These are phyloP conservation scores for Penicillium janthinellum DNA, from an alignment of 2,329 filamentous ascomycete genomes.

Conservation along the genomic window DNA sequence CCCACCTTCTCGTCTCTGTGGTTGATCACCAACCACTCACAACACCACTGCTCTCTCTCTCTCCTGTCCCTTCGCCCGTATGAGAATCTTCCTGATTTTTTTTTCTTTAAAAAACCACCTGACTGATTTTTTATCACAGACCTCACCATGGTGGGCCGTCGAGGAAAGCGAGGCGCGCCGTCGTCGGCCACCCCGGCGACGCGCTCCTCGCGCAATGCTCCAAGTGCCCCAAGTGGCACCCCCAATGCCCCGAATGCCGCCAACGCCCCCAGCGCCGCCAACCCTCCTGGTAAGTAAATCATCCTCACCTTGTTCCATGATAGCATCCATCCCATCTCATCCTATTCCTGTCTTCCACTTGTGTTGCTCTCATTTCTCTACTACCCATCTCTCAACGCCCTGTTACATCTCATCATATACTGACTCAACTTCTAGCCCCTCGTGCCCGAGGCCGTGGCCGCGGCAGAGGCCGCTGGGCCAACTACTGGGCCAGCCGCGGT, in stretches of 20 bases:
- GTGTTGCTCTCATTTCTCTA: background rate
- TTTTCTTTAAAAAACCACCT: background rate
- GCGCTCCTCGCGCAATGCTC: conserved; percentile 23
- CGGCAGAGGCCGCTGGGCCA: conserved; percentile 23
- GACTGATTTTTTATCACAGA: conserved; percentile 3
- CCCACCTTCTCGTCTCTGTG: too few species aligned
- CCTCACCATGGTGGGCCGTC: conserved; percentile 41
- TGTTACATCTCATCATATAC: conserved; percentile 9
- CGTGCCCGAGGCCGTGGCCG: conserved; percentile 20
- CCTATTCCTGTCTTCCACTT: background rate
- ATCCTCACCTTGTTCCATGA: background rate
- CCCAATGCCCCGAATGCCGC: conserved; percentile 24
- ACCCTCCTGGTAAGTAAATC: background rate
- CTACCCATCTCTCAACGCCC: background rate
- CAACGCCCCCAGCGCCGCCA: too few species aligned
- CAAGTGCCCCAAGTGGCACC: conserved; percentile 23
- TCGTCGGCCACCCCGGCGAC: conserved; percentile 19
- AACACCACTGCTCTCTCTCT: background rate
- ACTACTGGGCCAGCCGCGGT: conserved; percentile 17
- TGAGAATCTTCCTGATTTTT: background rate
- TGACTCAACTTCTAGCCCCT: conserved; percentile 16
- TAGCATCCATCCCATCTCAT: background rate
- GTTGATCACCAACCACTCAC: background rate
- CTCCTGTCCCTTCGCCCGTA: background rate
- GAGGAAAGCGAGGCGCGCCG: conserved; percentile 35